Evolutionary conservation across 2,329 filamentous ascomycete genomes (phyloP).

Genomic region (Clarireedia sp.): DNA sequence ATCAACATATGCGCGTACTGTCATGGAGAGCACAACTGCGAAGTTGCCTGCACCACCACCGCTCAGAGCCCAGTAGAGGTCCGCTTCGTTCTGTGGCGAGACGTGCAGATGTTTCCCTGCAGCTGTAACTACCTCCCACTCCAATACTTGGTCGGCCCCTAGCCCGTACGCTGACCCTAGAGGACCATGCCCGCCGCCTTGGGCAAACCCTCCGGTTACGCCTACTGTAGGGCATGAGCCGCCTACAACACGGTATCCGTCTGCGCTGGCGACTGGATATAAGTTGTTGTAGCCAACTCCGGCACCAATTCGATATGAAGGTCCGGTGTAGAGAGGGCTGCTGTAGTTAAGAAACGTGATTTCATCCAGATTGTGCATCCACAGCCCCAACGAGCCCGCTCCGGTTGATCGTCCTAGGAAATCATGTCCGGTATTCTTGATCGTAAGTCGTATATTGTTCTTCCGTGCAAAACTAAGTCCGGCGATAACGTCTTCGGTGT

Average conservation of each 20-base stretch:
- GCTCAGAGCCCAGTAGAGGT: conserved; percentile 43
- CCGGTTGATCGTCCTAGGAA: conserved; percentile 25
- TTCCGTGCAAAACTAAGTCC: conserved; percentile 30
- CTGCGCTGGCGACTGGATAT: neutral
- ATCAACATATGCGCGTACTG: conserved; percentile 1
- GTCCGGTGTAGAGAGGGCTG: conserved; percentile 5
- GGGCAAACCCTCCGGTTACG: neutral
- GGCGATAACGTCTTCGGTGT: conserved; percentile 16
- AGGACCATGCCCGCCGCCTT: conserved; percentile 41
- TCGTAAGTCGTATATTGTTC: conserved; percentile 26
- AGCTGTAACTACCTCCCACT: conserved; percentile 27
- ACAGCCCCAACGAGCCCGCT: conserved; percentile 6
- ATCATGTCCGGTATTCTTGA: conserved; percentile 39
- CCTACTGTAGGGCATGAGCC: neutral
- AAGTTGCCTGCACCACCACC: conserved; percentile 40
- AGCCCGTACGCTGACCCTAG: conserved; percentile 41
- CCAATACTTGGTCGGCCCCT: conserved; percentile 40
- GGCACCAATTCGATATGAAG: conserved; percentile 8
- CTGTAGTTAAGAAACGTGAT: conserved; percentile 22
- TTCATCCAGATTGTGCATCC: conserved; percentile 11
- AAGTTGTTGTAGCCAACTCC: conserved; percentile 5
- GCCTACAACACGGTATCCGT: conserved; percentile 6
- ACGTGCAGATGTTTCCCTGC: conserved; percentile 37
- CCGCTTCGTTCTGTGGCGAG: conserved; percentile 33
- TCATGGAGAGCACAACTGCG: conserved; percentile 31